A percentile compares a stretch with the other conserved stretches of the same genome.
These are phyloP conservation scores for Pythium rishiriense DNA, from an alignment of 352 stramenopile species.

Conservation along the genomic window DNA sequence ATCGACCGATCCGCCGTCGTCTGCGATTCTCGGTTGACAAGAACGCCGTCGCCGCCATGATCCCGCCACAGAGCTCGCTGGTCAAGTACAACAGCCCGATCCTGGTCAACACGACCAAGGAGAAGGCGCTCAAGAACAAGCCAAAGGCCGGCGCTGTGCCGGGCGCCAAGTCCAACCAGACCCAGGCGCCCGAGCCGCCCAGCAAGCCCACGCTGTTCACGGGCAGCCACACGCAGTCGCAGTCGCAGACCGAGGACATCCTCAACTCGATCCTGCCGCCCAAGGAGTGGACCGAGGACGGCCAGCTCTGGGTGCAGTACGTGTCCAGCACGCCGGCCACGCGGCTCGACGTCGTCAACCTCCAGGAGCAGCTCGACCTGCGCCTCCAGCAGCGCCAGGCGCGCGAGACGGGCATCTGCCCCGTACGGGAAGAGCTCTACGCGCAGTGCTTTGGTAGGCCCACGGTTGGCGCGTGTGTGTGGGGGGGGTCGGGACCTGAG, in stretches of 20 bases:
- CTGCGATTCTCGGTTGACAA: too few species aligned
- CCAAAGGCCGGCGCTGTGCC: constrained; percentile 29
- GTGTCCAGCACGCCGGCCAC: constrained; percentile 91
- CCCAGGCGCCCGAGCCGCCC: constrained; percentile 11
- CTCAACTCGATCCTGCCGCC: constrained; percentile 91
- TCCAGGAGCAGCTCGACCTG: constrained; percentile 91
- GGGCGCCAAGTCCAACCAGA: constrained; percentile 32
- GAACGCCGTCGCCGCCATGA: constrained; percentile 41
- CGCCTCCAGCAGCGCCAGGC: constrained; percentile 89
- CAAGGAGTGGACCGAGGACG: constrained; percentile 89
- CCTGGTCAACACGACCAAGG: constrained; percentile 88
- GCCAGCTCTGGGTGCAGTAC: constrained; percentile 93
- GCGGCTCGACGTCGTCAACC: constrained; percentile 90
- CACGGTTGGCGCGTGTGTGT: neutral
- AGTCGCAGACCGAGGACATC: constrained; percentile 87
- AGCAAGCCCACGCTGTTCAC: constrained; percentile 63
- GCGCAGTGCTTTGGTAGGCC: constrained; percentile 88
- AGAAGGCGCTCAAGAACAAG: constrained; percentile 48
- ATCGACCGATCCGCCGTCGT: too few species aligned
- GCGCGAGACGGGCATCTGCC: constrained; percentile 92
- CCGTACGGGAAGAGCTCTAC: constrained; percentile 91
- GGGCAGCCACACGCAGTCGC: constrained; percentile 52
- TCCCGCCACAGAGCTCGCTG: constrained; percentile 83
- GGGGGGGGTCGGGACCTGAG: neutral
- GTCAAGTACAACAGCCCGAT: constrained; percentile 93